Base-by-base conservation (phyloP, 306 rosid species). In the Sechiopsis laciniata region DNA sequence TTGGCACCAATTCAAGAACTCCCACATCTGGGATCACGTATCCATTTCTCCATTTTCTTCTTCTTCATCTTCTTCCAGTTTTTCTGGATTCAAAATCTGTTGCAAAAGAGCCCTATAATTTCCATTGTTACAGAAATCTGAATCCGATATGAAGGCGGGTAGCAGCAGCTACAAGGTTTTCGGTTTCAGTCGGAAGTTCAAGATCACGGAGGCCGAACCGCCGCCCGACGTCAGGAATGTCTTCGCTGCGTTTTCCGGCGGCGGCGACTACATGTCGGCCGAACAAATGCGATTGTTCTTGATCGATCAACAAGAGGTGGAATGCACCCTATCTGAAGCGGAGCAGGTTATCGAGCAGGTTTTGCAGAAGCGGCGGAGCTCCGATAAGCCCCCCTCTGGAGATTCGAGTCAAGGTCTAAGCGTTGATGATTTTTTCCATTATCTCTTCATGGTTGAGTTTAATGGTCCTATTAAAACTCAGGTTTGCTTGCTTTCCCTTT, bases 121-220 rank as follows among this genome's bases (percentile, higher is more conserved):
- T 60, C 66, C 66, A 13, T 13, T 60, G 3, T 12, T 26, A 26
- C 45, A 26, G 8, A 14, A 7, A 2, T 14, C 20, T 29, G 6
- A 26, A 32, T 60, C 7, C 51, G 29, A 40, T 0, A 64, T 64
- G 71, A 64, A 35, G 20, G 51, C 15, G 14, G 53, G 53, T 2
- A 10, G 52, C 52, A n/a, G 74, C 84, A 86, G 76, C 73, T 91
- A 89, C 95, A 89, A 79, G 85, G 56, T 86, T 72, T 78, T 94
- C 73, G 51, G 88, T 82, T 86, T 94, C 84, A 80, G 65, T 80
- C 78, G 86, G 76, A 89, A 87, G 84, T 94, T 83, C 85, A 94
- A 87, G 81, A 59, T 75, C 63, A 76, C 57, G 2, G 87, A 87
- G 74, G 78, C 60, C n/a, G 80, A 70, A 51, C 91, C 97, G 10